These are phyloP conservation scores for Paramecium sonneborni DNA, from an alignment of 73 alveolate genomes.

Conservation along the genomic window DNA sequence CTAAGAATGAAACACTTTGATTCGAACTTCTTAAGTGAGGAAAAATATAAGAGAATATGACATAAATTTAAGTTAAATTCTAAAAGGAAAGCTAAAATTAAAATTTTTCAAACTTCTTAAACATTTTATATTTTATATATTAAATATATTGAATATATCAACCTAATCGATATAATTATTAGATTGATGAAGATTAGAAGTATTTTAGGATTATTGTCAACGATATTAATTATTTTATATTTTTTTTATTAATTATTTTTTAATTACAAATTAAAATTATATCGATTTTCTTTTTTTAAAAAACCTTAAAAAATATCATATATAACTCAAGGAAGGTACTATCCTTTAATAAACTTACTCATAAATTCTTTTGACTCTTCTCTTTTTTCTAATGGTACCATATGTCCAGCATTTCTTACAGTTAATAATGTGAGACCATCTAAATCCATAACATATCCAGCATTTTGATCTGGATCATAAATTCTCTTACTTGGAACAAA, in stretches of 20 bases:
- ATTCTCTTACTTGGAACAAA: neutral
- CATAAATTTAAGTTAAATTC: neutral
- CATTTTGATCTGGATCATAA: neutral
- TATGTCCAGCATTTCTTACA: slow-evolving; percentile 25
- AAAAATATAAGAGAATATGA: too few species aligned
- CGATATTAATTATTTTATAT: neutral
- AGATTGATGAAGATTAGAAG: neutral
- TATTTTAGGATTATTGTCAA: neutral
- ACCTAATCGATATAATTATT: neutral
- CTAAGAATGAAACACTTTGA: too few species aligned
- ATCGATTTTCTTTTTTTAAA: too few species aligned
- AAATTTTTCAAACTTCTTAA: neutral
- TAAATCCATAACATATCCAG: slow-evolving; percentile 22
- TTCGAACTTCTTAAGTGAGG: too few species aligned
- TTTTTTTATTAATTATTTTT: neutral
- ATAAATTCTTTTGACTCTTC: neutral
- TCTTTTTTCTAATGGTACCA: slow-evolving; percentile 38
- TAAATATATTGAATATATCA: neutral
- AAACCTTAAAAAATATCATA: too few species aligned
- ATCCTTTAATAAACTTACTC: neutral
- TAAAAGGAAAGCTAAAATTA: neutral
- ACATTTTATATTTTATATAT: too few species aligned
- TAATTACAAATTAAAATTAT: too few species aligned
- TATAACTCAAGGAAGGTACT: neutral
- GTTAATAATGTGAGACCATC: slow-evolving; percentile 33